Conservation (phyloP, 331 rosid species). For the Phaseolus coccineus region DNA sequence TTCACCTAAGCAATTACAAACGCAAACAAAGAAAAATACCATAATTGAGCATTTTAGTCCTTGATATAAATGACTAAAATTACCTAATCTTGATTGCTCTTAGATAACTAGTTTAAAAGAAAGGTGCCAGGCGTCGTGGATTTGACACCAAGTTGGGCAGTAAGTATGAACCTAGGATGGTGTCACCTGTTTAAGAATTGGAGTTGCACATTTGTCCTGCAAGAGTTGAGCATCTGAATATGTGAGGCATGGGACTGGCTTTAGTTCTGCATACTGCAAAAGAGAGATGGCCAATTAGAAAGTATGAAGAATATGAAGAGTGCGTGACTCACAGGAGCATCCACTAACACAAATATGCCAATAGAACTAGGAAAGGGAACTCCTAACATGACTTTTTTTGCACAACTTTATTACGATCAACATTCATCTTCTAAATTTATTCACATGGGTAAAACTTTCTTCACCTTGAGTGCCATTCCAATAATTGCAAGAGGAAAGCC, state of each 20-base stretch:
- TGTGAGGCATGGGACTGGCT: conserved; percentile 96
- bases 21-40: not conserved
- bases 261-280: conserved; percentile 95
- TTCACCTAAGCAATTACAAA: not conserved
- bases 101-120: conserved; percentile 3
- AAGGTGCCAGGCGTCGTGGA: not conserved
- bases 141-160: not conserved
- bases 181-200: conserved; percentile 86
- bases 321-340: conserved; percentile 12
- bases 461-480: conserved; percentile 99
- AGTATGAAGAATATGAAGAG: conserved; percentile 25
- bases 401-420: not conserved
- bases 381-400: conserved; percentile 22
- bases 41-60: conserved; percentile 6
- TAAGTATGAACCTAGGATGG: conserved; percentile 35
- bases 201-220: conserved; percentile 81
- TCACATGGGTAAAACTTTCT: conserved; percentile 23
- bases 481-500: conserved; percentile 99
- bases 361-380: conserved; percentile 11
- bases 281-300: conserved; percentile 37
- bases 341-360: conserved; percentile 1
- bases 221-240: conserved; percentile 74
- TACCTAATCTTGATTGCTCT: conserved; percentile 30
- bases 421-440: not conserved
- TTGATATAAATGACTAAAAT: conserved; percentile 15